Evolutionary conservation across 305 asterid species (phyloP), one percentile per base, ranked within the genome.

Genomic region (Fraxinus sp.): DNA sequence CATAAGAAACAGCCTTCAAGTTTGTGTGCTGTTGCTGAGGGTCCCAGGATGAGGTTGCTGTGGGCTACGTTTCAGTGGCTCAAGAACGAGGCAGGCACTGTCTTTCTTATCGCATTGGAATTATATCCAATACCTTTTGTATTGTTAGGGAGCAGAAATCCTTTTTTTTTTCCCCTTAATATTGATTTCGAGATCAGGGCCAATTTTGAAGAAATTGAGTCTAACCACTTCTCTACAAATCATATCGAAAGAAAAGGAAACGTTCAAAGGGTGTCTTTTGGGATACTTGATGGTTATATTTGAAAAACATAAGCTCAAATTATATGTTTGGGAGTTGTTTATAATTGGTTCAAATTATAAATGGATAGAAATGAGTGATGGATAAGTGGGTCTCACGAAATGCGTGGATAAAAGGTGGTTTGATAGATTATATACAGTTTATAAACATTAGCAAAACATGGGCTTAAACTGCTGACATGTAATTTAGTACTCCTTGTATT

Each of bases 11-110:
- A 70, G 32, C 91, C 93, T 85, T 91, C 93, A 64, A 91, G 94
- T 89, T 88, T 94, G 91, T 88, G 80, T 87, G 93, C 96, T 79
- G 85, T 96, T 81, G 92, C 97, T 71, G 97, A 90, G 85, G 91
- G 92, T 85, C 94, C 99, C 57, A 91, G 97, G 90, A 83, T 91
- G 71, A 94, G 99, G 36, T 89, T 95, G 90, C 84, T 93, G 84
- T 94, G 95, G 98, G 86, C 91, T 88, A 93, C 96, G 14, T 93
- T 92, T 87, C 92, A 91, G 90, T 90, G 91, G 91, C 97, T 96
- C 80, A 86, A 91, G 90, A 89, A 92, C 89, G 96, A 94, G 99
- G 99, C 93, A 90, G 87, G 93, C 89, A 84, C 88, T 87, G 75
- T 84, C 68, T 87, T 70, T 86, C 73, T 78, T 87, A 77, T 84